Percentiles rank a stretch among this genome's conserved stretches.
Evolutionary conservation across 2,329 filamentous ascomycete genomes (phyloP).

Genomic region (Coniochaeta sp.): DNA sequence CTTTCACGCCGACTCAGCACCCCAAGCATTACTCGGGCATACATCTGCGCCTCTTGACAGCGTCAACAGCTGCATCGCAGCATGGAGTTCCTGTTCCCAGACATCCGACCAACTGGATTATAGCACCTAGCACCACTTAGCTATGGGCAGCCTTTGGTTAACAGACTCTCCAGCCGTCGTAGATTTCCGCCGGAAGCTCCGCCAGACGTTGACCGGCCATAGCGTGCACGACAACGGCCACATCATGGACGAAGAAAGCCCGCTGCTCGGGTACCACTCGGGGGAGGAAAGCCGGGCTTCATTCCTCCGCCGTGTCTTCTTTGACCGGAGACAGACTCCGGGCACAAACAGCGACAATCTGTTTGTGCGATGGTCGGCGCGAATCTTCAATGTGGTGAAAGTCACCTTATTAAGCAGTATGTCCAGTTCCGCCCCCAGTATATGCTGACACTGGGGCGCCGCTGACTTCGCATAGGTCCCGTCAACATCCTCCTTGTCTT

Average conservation of each 20-base stretch:
- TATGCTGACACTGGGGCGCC: not conserved
- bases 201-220: constrained; percentile 15
- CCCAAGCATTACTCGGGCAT: not conserved
- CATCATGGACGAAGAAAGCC: constrained; percentile 24
- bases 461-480: constrained; percentile 34
- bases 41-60: not conserved
- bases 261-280: constrained; percentile 31
- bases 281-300: constrained; percentile 9
- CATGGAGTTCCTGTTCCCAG: not conserved
- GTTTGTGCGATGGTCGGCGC: constrained; percentile 36
- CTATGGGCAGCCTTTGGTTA: not conserved
- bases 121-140: not conserved
- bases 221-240: constrained; percentile 2
- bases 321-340: constrained; percentile 42
- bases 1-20: not conserved
- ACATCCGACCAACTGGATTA: not conserved
- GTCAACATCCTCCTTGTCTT: constrained; percentile 67
- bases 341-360: constrained; percentile 41
- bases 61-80: not conserved
- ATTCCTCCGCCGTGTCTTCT: constrained; percentile 31
- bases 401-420: constrained; percentile 52
- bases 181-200: constrained; percentile 9
- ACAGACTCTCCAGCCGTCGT: constrained; percentile 1
- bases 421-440: constrained; percentile 18
- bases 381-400: constrained; percentile 49